A percentile compares a stretch with the other conserved stretches of the same genome.
Conservation (phyloP, 2,329 filamentous ascomycete species). For the Botrytis aclada region DNA sequence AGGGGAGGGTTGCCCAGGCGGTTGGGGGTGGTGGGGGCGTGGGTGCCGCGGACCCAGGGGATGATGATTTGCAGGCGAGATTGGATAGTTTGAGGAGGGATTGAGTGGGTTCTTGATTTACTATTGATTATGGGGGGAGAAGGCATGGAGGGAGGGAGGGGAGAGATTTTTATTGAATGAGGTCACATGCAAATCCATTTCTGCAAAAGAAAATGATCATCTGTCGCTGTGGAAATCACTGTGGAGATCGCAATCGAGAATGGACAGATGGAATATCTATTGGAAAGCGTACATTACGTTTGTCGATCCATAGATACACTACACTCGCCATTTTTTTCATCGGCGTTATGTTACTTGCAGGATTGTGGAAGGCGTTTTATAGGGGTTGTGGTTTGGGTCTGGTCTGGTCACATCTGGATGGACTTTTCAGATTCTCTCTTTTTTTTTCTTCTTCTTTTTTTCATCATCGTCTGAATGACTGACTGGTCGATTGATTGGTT, state of each 20-base stretch:
- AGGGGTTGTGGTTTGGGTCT: not conserved
- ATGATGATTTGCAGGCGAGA: conserved; percentile 91
- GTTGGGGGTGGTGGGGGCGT: conserved; percentile 66
- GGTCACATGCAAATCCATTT: conserved; percentile 92
- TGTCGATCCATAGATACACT: conserved; percentile 53
- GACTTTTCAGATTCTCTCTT: not conserved
- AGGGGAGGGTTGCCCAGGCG: conserved; percentile 81
- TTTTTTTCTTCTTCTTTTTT: too few relatives aligned
- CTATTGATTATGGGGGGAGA: not conserved
- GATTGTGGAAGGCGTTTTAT: not conserved
- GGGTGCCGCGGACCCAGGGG: conserved; percentile 56
- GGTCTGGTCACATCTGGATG: not conserved
- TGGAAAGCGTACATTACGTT: conserved; percentile 85
- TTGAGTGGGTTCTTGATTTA: not conserved
- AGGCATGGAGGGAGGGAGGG: not conserved
- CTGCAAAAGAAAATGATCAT: conserved; percentile 93
- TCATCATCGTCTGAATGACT: not conserved
- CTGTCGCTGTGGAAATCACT: conserved; percentile 95
- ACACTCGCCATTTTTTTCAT: not conserved
- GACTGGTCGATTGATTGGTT: too few relatives aligned
- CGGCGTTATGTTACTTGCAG: conserved; percentile 8
- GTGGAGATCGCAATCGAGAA: conserved; percentile 97
- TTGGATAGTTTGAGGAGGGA: conserved; percentile 68
- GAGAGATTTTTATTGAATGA: conserved; percentile 74
- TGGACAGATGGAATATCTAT: conserved; percentile 84